Evolutionary conservation across 2,329 filamentous ascomycete genomes (phyloP).

Genomic region (Aschersonia sp.): DNA sequence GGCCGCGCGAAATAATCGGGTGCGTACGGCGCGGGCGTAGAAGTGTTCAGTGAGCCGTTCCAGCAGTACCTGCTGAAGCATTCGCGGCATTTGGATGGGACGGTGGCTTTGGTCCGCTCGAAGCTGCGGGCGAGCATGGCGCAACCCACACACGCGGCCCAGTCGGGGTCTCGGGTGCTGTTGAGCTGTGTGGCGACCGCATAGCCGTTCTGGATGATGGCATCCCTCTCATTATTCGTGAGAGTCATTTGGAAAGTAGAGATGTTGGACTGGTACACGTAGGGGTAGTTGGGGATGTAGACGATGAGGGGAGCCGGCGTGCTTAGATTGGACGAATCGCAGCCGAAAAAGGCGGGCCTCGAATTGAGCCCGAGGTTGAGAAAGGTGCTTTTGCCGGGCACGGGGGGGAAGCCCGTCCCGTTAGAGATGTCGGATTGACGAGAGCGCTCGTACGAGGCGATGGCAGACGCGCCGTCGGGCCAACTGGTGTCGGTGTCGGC

Average conservation of each 20-base stretch:
- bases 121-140: slow-evolving; percentile 70
- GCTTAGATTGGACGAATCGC: slow-evolving; percentile 40
- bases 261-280: slow-evolving; percentile 61
- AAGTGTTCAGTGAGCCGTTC: slow-evolving; percentile 52
- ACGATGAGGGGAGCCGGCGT: slow-evolving; percentile 55
- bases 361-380: slow-evolving; percentile 42
- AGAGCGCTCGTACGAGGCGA: slow-evolving; percentile 42
- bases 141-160: slow-evolving; percentile 77
- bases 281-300: slow-evolving; percentile 70
- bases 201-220: slow-evolving; percentile 77
- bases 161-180: slow-evolving; percentile 55
- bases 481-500: slow-evolving; percentile 43
- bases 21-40: slow-evolving; percentile 17
- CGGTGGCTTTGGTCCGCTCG: slow-evolving; percentile 48
- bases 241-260: slow-evolving; percentile 62
- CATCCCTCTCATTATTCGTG: slow-evolving; percentile 51
- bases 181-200: slow-evolving; percentile 75
- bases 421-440: slow-evolving; percentile 30
- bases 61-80: slow-evolving; percentile 87
- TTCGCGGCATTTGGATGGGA: slow-evolving; percentile 56
- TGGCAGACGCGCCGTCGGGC: slow-evolving; percentile 46
- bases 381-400: slow-evolving; percentile 42
- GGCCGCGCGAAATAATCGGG: slow-evolving; percentile 13
- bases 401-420: slow-evolving; percentile 40
- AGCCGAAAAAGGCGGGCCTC: slow-evolving; percentile 49